Percentiles rank a stretch among this genome's conserved stretches.
These are phyloP conservation scores for Pestalotiopsis sp. DNA, from an alignment of 2,329 filamentous ascomycete genomes.

Conservation along the genomic window DNA sequence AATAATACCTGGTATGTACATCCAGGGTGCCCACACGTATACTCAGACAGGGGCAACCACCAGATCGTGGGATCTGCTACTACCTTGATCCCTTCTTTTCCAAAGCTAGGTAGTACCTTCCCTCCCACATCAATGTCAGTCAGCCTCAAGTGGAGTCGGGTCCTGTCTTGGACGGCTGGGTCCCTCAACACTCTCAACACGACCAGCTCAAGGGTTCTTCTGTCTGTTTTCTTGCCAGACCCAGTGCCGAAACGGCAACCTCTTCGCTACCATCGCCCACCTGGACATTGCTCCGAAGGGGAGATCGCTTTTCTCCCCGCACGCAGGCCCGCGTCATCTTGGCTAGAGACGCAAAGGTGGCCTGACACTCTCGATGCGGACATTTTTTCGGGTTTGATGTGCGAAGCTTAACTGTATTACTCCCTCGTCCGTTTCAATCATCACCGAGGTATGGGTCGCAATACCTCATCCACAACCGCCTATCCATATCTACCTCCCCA, in stretches of 20 bases:
- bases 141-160: slow-evolving; percentile 10
- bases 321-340: neutral
- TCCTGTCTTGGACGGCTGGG: neutral
- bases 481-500: slow-evolving; percentile 21
- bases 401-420: slow-evolving; percentile 7
- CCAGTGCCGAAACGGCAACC: neutral
- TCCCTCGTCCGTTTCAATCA: slow-evolving; percentile 8
- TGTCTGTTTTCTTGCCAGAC: neutral
- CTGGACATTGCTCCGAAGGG: slow-evolving; percentile 1
- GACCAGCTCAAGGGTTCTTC: neutral
- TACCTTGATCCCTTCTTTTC: neutral
- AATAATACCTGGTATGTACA: neutral
- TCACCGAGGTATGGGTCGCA: neutral
- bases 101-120: neutral
- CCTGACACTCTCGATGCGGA: neutral
- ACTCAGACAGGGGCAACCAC: neutral
- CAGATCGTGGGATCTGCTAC: slow-evolving; percentile 5
- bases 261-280: neutral
- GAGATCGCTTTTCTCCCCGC: slow-evolving; percentile 1
- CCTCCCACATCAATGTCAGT: neutral
- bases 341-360: neutral
- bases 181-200: neutral
- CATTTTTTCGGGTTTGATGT: slow-evolving; percentile 8
- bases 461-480: slow-evolving; percentile 15
- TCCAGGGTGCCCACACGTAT: neutral